A percentile compares a stretch with the other conserved stretches of the same genome.
Evolutionary conservation across 805 yeast genomes (phyloP).

Genomic region (Candida arabinofermentans): DNA sequence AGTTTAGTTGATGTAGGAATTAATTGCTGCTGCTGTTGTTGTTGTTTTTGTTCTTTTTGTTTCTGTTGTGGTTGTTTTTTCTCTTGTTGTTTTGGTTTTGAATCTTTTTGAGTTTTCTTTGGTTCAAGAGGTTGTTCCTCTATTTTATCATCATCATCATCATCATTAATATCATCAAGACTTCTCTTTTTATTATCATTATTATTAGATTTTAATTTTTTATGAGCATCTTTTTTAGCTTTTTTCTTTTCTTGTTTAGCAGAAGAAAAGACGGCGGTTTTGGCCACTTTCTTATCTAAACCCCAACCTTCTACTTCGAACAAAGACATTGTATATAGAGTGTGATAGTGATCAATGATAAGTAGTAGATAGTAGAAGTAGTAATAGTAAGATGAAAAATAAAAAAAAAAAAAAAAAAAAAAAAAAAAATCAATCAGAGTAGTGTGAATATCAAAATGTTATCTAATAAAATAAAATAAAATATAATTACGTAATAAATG

Average conservation of each 20-base stretch:
- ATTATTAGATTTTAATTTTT: constrained; percentile 2
- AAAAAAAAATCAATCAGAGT: too few relatives aligned
- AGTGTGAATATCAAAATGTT: too few relatives aligned
- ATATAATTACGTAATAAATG: too few relatives aligned
- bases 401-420: too few relatives aligned
- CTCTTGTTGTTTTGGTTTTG: neutral
- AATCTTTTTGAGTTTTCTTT: neutral
- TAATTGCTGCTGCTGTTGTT: constrained; percentile 1
- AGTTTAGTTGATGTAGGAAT: constrained; percentile 26
- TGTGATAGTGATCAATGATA: too few relatives aligned
- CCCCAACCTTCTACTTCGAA: constrained; percentile 86
- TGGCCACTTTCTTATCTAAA: constrained; percentile 50
- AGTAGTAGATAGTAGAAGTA: too few relatives aligned
- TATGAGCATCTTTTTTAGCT: constrained; percentile 11
- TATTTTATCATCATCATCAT: neutral
- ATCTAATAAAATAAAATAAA: too few relatives aligned
- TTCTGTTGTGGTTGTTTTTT: too few relatives aligned
- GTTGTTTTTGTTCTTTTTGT: neutral
- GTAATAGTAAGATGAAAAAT: too few relatives aligned
- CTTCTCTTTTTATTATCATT: constrained; percentile 6
- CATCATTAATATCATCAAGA: neutral
- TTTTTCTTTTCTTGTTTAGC: constrained; percentile 21
- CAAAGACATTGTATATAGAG: constrained; percentile 44
- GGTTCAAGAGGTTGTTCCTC: neutral
- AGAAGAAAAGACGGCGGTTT: constrained; percentile 30